Evolutionary conservation across 1,284 basidiomycete genomes (phyloP).

Genomic region (Earliella scabrosa): DNA sequence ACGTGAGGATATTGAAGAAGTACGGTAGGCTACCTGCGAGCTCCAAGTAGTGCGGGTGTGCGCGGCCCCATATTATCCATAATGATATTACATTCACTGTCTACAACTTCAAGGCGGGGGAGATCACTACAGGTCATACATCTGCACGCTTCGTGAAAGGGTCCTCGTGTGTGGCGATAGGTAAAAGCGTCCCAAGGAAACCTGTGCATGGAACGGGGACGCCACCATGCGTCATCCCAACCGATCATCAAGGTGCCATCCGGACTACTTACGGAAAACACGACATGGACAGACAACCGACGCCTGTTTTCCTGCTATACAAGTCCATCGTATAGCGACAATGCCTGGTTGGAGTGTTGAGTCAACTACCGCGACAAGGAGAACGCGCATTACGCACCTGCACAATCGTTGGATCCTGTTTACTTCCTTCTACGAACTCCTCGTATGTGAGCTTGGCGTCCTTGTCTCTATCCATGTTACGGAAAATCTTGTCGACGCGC

Average conservation of each 20-base stretch:
- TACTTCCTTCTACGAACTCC: constrained; percentile 96
- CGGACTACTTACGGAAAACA: constrained; percentile 16
- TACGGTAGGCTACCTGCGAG: constrained; percentile 59
- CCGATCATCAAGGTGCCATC: constrained; percentile 2
- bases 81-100: constrained; percentile 29
- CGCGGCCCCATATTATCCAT: constrained; percentile 18
- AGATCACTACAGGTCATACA: constrained; percentile 22
- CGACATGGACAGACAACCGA: constrained; percentile 1
- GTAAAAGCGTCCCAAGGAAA: constrained; percentile 11
- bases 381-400: constrained; percentile 61
- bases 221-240: not conserved
- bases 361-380: not conserved
- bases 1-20: constrained; percentile 75
- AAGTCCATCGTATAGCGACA: constrained; percentile 80
- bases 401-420: constrained; percentile 97
- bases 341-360: constrained; percentile 49
- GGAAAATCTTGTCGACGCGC: constrained; percentile 97
- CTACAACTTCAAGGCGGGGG: constrained; percentile 17
- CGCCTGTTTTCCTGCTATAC: constrained; percentile 46
- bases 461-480: constrained; percentile 92
- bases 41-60: constrained; percentile 11
- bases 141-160: constrained; percentile 17
- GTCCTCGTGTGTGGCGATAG: constrained; percentile 9
- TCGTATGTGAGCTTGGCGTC: constrained; percentile 90
- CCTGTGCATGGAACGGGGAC: not conserved